Evolutionary conservation across 805 yeast genomes (phyloP), one percentile per base, ranked within the genome.

Genomic region (Candida methanosorbosa): DNA sequence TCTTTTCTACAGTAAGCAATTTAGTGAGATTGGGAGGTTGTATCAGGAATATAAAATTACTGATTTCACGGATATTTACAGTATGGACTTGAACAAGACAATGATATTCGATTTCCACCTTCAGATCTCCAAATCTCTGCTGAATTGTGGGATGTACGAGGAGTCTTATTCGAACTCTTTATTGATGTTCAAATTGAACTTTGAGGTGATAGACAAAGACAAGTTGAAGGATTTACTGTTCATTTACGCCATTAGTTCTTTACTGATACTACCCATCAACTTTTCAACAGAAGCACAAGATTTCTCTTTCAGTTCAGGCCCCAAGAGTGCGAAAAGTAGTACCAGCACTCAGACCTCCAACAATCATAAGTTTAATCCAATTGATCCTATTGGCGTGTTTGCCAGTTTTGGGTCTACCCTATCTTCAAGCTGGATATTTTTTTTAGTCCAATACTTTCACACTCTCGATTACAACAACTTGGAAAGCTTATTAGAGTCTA

Each of bases 101-200:
- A 20, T 17, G n/a, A 18, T 55, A 4, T 39, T 44, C 5, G 18
- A 23, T 1, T 48, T 50, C 28, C 50, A 45, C 32, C 42, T 39
- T 20, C 23, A 35, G 2, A 8, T 50, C 6, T 41, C 44, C 13
- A 40, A 36, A 18, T 38, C 56, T 1, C 34, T 49, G n/a, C 40
- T 45, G 20, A 38, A 45, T 29, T 17, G 33, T 13, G 29, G 34
- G 6, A n/a, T 34, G 3, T 48, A 42, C 29, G 12, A n/a, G 13
- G 39, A 39, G n/a, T 48, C 57, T 2, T 41, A 46, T 33, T 27
- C 36, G 4, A 16, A 42, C 5, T 46, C 44, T 26, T 48, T 40
- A 27, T 38, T 43, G 3, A 35, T 50, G 19, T 43, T 50, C 35
- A 36, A 36, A 13, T 24, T 48, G 11, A 46, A 48, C 2, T 24